phyloP scores from a whole-genome alignment of 345 rosid species.

The Syzygium grande region DNA sequence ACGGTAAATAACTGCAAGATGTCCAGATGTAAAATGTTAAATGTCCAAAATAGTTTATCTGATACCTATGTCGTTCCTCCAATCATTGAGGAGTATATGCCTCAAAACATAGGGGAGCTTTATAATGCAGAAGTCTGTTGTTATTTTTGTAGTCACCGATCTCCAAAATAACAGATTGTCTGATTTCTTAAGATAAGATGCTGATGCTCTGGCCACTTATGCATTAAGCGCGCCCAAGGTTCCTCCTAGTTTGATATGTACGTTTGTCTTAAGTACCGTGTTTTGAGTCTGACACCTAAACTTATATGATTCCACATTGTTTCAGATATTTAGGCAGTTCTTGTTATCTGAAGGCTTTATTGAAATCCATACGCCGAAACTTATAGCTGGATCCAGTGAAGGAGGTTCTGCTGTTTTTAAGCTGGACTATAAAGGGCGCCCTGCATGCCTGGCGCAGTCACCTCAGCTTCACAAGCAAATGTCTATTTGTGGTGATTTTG shows the following conservation, averaged over 20 bases:
- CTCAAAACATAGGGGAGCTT: background rate
- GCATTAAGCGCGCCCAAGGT: background rate
- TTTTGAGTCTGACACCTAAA: background rate
- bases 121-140: background rate
- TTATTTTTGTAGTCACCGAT: background rate
- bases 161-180: background rate
- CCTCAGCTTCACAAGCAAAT: conserved; percentile 96
- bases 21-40: background rate
- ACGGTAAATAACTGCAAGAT: background rate
- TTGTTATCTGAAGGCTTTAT: conserved; percentile 45
- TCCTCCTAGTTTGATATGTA: background rate
- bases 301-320: background rate
- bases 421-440: conserved; percentile 79
- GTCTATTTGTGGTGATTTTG: conserved; percentile 75
- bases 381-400: conserved; percentile 87
- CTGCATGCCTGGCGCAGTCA: conserved; percentile 86
- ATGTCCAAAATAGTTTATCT: background rate
- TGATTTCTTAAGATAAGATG: background rate
- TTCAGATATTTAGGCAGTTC: conserved; percentile 68
- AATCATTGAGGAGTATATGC: background rate
- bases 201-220: background rate
- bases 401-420: conserved; percentile 94
- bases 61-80: background rate
- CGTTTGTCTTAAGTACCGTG: background rate
- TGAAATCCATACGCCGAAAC: conserved; percentile 82